Evolutionary conservation across 495 filamentous ascomycete species (phyloP).

Genomic region (Xylaria castorea): DNA sequence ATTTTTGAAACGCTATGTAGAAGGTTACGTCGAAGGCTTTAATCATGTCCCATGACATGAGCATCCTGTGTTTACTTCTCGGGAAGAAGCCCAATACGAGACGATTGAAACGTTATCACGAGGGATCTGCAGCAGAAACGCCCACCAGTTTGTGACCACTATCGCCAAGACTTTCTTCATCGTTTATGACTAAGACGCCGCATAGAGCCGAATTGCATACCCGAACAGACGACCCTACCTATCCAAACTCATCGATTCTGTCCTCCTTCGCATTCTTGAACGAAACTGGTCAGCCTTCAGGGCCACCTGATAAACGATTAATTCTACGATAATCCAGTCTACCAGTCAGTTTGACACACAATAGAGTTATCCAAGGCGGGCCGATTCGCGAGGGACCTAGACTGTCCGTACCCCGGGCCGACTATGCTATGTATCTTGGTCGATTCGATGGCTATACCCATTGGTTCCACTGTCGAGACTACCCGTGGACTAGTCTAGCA

Average conservation of each 20-base stretch:
- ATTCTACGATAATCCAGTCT: not conserved
- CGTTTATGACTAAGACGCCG: conserved; percentile 6
- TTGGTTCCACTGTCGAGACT: conserved; percentile 22
- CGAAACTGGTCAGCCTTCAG: not conserved
- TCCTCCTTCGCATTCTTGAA: not conserved
- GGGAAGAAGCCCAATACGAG: not conserved
- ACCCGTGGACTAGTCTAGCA: conserved; percentile 5
- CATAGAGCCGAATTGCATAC: not conserved
- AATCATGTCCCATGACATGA: conserved; percentile 15
- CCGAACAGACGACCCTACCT: conserved; percentile 1
- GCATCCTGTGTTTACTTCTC: conserved; percentile 1
- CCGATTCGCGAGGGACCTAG: conserved; percentile 20
- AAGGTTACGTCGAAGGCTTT: not conserved
- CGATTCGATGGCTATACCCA: conserved; percentile 12
- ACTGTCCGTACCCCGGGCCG: conserved; percentile 12
- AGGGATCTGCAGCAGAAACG: conserved; percentile 26
- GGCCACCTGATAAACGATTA: not conserved
- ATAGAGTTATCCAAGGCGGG: conserved; percentile 10
- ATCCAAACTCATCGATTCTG: not conserved
- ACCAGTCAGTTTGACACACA: not conserved
- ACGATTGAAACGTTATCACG: conserved; percentile 18
- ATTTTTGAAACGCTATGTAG: not conserved
- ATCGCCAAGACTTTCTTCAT: conserved; percentile 19
- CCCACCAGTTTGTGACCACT: conserved; percentile 23
- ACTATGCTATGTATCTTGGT: conserved; percentile 5